Evolutionary conservation across 202 grass and related monocot genomes (phyloP).

Genomic region (Zizania palustris): DNA sequence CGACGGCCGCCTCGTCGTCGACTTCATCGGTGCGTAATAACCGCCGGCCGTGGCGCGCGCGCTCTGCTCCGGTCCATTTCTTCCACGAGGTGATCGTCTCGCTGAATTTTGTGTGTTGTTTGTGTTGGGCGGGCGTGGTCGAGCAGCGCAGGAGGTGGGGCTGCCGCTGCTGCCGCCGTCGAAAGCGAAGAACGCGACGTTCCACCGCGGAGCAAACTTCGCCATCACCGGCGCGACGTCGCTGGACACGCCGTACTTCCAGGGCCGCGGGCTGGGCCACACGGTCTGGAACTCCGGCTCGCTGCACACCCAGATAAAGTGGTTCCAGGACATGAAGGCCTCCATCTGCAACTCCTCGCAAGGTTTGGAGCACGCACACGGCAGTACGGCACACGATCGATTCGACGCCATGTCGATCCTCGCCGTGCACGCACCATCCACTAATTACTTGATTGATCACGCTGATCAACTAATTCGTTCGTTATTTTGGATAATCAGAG

Average conservation of each 20-base stretch:
- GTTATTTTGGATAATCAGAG: slow-evolving; percentile 14
- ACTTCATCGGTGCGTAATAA: slow-evolving; percentile 71
- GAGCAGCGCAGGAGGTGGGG: slow-evolving; percentile 70
- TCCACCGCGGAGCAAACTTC: slow-evolving; percentile 78
- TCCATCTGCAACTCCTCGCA: slow-evolving; percentile 54
- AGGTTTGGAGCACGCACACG: slow-evolving; percentile 23
- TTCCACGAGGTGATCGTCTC: background rate
- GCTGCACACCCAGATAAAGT: slow-evolving; percentile 66
- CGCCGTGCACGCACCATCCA: no score
- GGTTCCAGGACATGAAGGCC: slow-evolving; percentile 73
- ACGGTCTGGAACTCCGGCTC: slow-evolving; percentile 74
- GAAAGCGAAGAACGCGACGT: slow-evolving; percentile 60
- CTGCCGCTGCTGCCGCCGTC: slow-evolving; percentile 78
- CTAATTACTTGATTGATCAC: background rate
- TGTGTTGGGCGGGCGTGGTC: background rate
- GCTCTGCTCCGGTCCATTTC: no score
- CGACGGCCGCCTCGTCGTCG: slow-evolving; percentile 78
- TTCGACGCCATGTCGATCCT: no score
- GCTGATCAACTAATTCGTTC: background rate
- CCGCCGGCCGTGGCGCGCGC: no score
- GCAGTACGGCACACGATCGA: no score
- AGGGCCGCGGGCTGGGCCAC: slow-evolving; percentile 39
- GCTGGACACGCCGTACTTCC: slow-evolving; percentile 66
- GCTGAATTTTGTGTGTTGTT: background rate
- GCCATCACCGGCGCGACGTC: slow-evolving; percentile 72